phyloP scores from a whole-genome alignment of 2,329 filamentous ascomycete genomes.

The Fusarium domesticum region DNA sequence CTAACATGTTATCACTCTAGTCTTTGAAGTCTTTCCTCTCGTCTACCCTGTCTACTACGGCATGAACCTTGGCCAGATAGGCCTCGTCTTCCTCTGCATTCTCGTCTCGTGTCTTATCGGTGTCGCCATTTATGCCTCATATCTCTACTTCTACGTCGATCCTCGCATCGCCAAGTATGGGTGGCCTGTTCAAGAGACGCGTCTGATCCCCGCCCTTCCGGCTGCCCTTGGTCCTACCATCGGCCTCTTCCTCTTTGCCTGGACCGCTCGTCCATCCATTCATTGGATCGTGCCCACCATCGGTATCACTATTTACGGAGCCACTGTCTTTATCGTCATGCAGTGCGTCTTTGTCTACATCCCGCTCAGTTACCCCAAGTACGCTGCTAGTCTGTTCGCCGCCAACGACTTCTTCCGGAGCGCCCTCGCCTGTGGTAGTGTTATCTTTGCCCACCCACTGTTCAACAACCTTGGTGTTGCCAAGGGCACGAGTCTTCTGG shows the following conservation, averaged over 20 bases:
- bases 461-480: slow-evolving; percentile 59
- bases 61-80: slow-evolving; percentile 57
- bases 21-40: slow-evolving; percentile 64
- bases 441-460: slow-evolving; percentile 59
- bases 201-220: slow-evolving; percentile 53
- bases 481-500: slow-evolving; percentile 55
- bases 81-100: slow-evolving; percentile 60
- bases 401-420: slow-evolving; percentile 59
- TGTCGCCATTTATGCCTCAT: slow-evolving; percentile 47
- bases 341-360: slow-evolving; percentile 61
- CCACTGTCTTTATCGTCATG: slow-evolving; percentile 52
- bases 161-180: slow-evolving; percentile 49
- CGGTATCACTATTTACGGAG: slow-evolving; percentile 55
- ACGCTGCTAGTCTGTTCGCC: slow-evolving; percentile 58
- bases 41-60: slow-evolving; percentile 59
- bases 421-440: slow-evolving; percentile 56
- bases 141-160: slow-evolving; percentile 51
- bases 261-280: slow-evolving; percentile 50
- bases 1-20: slow-evolving; percentile 24
- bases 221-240: slow-evolving; percentile 53
- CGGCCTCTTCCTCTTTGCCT: slow-evolving; percentile 60
- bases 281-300: slow-evolving; percentile 56
- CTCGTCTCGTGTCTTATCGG: slow-evolving; percentile 56
- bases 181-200: slow-evolving; percentile 50
- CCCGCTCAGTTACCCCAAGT: slow-evolving; percentile 53